Evolutionary conservation across 257 asterid genomes (phyloP).

Genomic region (Nicotiana tomentosiformis): DNA sequence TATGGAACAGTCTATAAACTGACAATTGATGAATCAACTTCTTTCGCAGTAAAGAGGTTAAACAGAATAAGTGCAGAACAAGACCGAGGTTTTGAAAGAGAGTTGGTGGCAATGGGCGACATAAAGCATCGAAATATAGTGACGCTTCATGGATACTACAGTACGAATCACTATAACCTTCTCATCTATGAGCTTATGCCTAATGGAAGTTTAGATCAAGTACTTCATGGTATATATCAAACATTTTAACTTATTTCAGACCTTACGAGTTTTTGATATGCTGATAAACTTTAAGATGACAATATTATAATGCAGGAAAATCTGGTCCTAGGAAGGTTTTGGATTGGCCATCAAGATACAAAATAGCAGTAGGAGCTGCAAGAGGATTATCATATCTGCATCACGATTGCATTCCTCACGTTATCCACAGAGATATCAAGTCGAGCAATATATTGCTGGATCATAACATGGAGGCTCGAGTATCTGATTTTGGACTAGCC

Average conservation of each 20-base stretch:
- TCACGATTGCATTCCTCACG: conserved; percentile 85
- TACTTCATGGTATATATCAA: conserved; percentile 57
- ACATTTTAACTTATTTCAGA: background rate
- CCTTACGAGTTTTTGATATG: background rate
- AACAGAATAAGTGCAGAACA: conserved; percentile 52
- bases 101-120: conserved; percentile 80
- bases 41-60: conserved; percentile 68
- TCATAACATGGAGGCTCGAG: conserved; percentile 63
- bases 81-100: conserved; percentile 81
- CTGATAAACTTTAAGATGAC: background rate
- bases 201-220: conserved; percentile 59
- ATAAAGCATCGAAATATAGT: conserved; percentile 83
- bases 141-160: conserved; percentile 74
- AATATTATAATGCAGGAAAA: conserved; percentile 42
- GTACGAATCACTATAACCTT: conserved; percentile 67
- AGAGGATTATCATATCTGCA: conserved; percentile 87
- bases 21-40: conserved; percentile 30
- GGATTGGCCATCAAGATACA: conserved; percentile 72
- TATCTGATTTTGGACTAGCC: conserved; percentile 88
- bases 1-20: conserved; percentile 83
- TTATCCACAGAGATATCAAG: conserved; percentile 84
- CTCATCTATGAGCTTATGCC: conserved; percentile 91
- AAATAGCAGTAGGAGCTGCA: conserved; percentile 83
- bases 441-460: conserved; percentile 79
- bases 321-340: conserved; percentile 43